Base-by-base conservation (phyloP, 2,329 filamentous ascomycete genomes). In the Aspergillus versicolor region DNA sequence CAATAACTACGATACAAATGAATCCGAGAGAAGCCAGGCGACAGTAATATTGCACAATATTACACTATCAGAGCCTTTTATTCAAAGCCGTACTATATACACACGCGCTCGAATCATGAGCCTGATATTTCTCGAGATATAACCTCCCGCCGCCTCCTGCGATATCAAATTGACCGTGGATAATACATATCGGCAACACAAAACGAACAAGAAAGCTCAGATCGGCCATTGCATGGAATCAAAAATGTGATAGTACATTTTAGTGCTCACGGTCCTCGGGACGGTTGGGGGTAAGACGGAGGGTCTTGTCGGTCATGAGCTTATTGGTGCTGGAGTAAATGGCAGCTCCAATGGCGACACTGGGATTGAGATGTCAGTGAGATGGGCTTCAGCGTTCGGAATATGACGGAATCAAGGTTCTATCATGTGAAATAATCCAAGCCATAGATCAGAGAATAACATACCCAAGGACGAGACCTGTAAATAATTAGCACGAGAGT, bases 231-330 rank as follows among this genome's bases (percentile, higher is more conserved):
- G 58, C 64, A 69, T 69, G 56, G 45, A 69, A 65, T 65, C 62
- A 52, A 69, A 32, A 66, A 65, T 57, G 65, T 63, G 62, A 65
- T 71, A 60, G 64, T 73, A 73, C 70, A 73, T 69, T 67, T 61
- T 73, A 74, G 67, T 74, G 67, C 58, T 71, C 67, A 64, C 64
- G 72, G 61, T 73, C 71, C 68, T 76, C 70, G 54, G 73, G 75
- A 74, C 81, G 82, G 78, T 91, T 87, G 73, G 92, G 88, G 75
- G 81, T 82, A 67, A 97, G 86, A 74, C 94, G 91, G 70, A 99
- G 89, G 70, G 89, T 95, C 85, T 93, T 93, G 83, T 99, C 94
- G 68, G 88, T 86, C 62, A 85, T 75, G 73, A 99, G 85, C 82
- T 97, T 97, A 75, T 88, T 87, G 73, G 77, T 73, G 79, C 89